Evolutionary conservation across 345 rosid genomes (phyloP).

Genomic region (Populus euphratica): DNA sequence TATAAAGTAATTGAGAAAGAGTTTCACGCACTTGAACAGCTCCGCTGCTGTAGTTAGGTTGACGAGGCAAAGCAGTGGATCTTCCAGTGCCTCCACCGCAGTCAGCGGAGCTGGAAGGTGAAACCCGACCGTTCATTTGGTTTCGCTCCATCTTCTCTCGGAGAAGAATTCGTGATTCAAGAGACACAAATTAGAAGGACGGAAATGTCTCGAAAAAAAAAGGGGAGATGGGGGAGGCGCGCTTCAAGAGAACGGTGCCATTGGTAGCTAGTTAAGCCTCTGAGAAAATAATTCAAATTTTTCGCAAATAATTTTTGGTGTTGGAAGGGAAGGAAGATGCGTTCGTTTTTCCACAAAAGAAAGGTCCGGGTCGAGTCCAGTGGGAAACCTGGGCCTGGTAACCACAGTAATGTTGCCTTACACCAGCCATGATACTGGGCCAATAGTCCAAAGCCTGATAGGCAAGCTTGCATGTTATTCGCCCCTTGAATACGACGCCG

Average conservation of each 20-base stretch:
- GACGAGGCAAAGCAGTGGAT: constrained; percentile 21
- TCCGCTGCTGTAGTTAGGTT: constrained; percentile 37
- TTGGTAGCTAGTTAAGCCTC: neutral
- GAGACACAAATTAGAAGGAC: no score
- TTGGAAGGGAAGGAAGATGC: neutral
- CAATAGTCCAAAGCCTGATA: no score
- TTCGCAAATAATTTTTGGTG: neutral
- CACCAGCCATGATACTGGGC: neutral
- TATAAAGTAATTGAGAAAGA: neutral
- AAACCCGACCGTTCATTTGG: constrained; percentile 26
- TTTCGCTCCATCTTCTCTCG: constrained; percentile 27
- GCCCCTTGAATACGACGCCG: no score
- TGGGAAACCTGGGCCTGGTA: neutral
- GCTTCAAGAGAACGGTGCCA: neutral
- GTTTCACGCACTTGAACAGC: constrained; percentile 42
- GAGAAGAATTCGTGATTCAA: no score
- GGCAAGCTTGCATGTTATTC: no score
- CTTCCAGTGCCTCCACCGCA: constrained; percentile 19
- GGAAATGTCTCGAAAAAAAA: neutral
- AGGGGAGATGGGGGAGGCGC: neutral
- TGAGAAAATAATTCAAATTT: no score
- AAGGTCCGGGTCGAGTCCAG: neutral
- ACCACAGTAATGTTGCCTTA: neutral
- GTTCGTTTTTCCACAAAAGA: neutral
- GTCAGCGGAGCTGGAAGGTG: constrained; percentile 16